Percentiles rank a stretch among this genome's conserved stretches.
Evolutionary conservation across 129 eudicot genomes (phyloP).

Genomic region (Tagetes patula): DNA sequence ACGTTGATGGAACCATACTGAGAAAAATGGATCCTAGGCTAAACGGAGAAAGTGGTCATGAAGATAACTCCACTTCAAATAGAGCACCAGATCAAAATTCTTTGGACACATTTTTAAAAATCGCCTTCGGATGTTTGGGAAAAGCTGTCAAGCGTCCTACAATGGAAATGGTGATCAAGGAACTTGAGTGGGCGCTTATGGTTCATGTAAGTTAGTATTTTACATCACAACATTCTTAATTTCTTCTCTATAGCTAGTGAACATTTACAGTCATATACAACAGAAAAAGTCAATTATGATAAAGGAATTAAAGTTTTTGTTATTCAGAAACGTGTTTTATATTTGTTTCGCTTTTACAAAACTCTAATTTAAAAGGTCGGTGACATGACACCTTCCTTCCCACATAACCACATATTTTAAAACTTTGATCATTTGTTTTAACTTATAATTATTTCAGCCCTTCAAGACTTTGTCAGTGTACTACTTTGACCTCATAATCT

Average conservation of each 20-base stretch:
- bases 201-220: neutral
- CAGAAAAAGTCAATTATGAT: too few relatives aligned
- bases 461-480: too few relatives aligned
- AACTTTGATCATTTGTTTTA: too few relatives aligned
- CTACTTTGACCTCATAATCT: too few relatives aligned
- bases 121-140: neutral
- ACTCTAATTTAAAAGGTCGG: too few relatives aligned
- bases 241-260: neutral
- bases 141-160: neutral
- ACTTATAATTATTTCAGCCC: too few relatives aligned
- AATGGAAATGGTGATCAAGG: neutral
- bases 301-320: too few relatives aligned
- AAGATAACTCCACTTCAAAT: neutral
- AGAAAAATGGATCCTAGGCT: neutral
- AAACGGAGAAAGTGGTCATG: neutral
- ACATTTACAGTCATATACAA: too few relatives aligned
- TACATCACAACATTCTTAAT: neutral
- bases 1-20: neutral
- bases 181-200: neutral
- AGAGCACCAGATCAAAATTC: neutral
- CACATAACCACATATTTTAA: too few relatives aligned
- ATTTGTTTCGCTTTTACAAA: too few relatives aligned
- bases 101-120: neutral
- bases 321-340: too few relatives aligned
- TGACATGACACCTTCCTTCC: too few relatives aligned